These are phyloP conservation scores for Cyclocybe aegerita DNA, from an alignment of 768 basidiomycete genomes.

Conservation along the genomic window DNA sequence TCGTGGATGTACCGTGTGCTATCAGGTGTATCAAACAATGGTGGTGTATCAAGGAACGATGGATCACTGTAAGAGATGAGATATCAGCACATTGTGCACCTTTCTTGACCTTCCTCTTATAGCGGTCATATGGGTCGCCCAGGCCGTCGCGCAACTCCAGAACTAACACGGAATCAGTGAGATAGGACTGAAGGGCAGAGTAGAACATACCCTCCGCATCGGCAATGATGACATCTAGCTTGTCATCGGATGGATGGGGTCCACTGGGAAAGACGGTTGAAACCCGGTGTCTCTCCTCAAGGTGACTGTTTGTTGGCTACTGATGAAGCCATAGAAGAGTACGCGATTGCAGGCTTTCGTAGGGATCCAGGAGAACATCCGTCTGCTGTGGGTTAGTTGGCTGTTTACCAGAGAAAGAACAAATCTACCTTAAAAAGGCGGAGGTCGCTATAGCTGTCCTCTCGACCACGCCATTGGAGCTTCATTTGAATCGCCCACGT, in stretches of 20 bases:
- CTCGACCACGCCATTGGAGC: conserved; percentile 2
- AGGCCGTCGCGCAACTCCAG: too few relatives aligned
- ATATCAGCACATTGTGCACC: too few relatives aligned
- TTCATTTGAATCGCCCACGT: conserved; percentile 5
- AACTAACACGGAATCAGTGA: background rate
- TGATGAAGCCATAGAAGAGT: conserved; percentile 15
- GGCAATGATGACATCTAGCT: conserved; percentile 11
- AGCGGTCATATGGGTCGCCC: too few relatives aligned
- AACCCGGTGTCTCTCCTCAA: background rate
- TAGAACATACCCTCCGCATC: conserved; percentile 12
- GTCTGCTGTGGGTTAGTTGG: conserved; percentile 14
- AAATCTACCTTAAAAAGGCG: conserved; percentile 15
- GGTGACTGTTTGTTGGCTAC: conserved; percentile 1
- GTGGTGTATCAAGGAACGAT: too few relatives aligned
- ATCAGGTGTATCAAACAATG: too few relatives aligned
- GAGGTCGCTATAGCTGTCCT: conserved; percentile 8
- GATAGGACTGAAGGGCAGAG: background rate
- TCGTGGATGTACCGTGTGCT: too few relatives aligned
- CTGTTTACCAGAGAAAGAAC: conserved; percentile 9
- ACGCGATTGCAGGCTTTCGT: conserved; percentile 6
- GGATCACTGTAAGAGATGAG: too few relatives aligned
- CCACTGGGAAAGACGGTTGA: conserved; percentile 2
- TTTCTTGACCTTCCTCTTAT: too few relatives aligned
- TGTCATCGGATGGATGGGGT: background rate
- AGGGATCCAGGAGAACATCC: conserved; percentile 10